Conservation (phyloP, 2,329 filamentous ascomycete genomes). For the Stylonectria norvegica region DNA sequence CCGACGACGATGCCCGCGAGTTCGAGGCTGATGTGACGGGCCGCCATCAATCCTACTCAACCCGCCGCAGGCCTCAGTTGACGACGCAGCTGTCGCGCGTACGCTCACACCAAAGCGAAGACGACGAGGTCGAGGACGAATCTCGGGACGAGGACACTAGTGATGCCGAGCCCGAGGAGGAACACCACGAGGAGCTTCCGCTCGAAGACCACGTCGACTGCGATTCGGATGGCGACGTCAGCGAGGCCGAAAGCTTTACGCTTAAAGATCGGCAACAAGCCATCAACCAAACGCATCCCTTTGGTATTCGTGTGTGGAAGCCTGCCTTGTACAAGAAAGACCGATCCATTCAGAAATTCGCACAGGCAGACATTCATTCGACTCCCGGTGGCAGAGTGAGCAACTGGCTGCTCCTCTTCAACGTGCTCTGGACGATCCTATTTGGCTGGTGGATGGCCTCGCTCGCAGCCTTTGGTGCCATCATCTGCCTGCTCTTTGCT, state of each 20-base stretch:
- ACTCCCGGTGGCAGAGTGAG: constrained; percentile 84
- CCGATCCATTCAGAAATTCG: constrained; percentile 91
- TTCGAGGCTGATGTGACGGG: constrained; percentile 64
- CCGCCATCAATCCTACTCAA: constrained; percentile 39
- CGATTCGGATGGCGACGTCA: constrained; percentile 69
- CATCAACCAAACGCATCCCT: constrained; percentile 98
- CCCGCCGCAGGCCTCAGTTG: constrained; percentile 34
- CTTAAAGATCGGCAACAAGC: constrained; percentile 94
- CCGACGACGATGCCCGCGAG: constrained; percentile 81
- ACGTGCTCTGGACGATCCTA: constrained; percentile 81
- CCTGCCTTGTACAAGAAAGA: constrained; percentile 97
- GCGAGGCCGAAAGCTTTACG: constrained; percentile 96
- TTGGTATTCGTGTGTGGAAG: constrained; percentile 98
- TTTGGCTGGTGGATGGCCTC: constrained; percentile 96
- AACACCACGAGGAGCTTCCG: constrained; percentile 36
- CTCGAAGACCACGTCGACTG: constrained; percentile 52
- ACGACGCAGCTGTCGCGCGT: constrained; percentile 39
- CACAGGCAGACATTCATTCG: constrained; percentile 95
- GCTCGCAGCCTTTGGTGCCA: constrained; percentile 68
- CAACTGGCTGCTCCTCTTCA: constrained; percentile 81
- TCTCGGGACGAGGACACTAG: constrained; percentile 20
- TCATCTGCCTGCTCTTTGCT: constrained; percentile 75
- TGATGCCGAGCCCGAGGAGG: constrained; percentile 28
- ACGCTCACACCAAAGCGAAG: constrained; percentile 35
- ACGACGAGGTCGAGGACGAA: constrained; percentile 22